Conservation (phyloP, 306 rosid genomes). For the Lagenaria siceraria region DNA sequence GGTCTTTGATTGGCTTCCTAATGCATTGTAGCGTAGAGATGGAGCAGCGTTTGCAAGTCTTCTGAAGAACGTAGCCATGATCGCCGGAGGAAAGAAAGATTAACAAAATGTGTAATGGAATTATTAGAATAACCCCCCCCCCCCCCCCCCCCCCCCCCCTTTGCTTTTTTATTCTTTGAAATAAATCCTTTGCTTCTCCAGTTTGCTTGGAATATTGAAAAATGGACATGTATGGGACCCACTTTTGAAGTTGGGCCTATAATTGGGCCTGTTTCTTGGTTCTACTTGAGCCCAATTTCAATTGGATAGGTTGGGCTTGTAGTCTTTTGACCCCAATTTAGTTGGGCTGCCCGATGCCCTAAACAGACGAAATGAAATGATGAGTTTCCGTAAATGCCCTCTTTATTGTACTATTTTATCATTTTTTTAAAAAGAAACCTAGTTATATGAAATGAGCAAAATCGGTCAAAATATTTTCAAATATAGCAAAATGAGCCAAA, state of each 20-base stretch:
- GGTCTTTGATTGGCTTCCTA: slow-evolving; percentile 34
- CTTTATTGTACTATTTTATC: too few relatives aligned
- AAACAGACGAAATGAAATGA: neutral
- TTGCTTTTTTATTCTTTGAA: neutral
- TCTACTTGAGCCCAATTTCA: neutral
- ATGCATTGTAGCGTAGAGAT: slow-evolving; percentile 25
- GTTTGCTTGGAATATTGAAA: neutral
- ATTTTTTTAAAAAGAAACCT: too few relatives aligned
- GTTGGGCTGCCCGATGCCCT: neutral
- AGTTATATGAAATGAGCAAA: too few relatives aligned
- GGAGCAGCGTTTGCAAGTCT: slow-evolving; percentile 53
- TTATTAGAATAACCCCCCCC: too few relatives aligned
- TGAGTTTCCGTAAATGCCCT: too few relatives aligned
- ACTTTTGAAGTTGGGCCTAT: neutral
- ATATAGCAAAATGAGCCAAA: too few relatives aligned
- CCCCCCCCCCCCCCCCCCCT: too few relatives aligned
- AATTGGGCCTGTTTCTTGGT: neutral
- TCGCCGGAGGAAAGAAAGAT: slow-evolving; percentile 5
- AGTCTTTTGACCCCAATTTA: neutral
- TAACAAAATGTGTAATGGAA: neutral
- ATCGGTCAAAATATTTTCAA: too few relatives aligned
- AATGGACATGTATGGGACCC: neutral
- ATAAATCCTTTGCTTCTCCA: neutral
- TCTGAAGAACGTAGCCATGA: slow-evolving; percentile 60
- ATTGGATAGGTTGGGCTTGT: neutral